Conservation (phyloP, 148 eudicot species). For the Rhododendron mucronatum region DNA sequence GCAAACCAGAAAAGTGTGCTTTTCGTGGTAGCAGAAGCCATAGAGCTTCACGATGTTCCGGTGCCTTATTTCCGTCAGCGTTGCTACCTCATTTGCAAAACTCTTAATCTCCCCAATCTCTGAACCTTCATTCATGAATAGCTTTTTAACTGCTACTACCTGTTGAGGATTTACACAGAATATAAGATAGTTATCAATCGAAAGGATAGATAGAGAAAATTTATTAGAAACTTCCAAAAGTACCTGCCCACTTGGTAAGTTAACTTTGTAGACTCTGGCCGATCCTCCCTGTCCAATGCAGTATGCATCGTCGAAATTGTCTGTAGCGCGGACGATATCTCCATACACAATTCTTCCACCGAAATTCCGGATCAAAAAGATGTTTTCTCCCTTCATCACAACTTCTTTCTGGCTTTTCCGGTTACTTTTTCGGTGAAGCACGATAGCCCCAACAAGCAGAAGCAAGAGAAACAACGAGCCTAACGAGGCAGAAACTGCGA, state of each 20-base stretch:
- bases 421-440: neutral
- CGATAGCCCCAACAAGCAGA: neutral
- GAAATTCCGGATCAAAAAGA: conserved; percentile 4
- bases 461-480: conserved; percentile 1
- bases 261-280: conserved; percentile 30
- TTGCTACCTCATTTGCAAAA: conserved; percentile 5
- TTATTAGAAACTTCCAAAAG: neutral
- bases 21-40: neutral
- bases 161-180: neutral
- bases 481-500: neutral
- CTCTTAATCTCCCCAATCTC: neutral
- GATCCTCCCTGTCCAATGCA: conserved; percentile 10
- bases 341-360: conserved; percentile 18
- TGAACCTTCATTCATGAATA: neutral
- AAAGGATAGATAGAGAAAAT: too few relatives aligned
- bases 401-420: neutral
- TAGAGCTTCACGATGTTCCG: conserved; percentile 11
- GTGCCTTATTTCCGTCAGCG: neutral
- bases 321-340: conserved; percentile 25
- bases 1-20: conserved; percentile 3
- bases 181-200: neutral
- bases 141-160: conserved; percentile 23
- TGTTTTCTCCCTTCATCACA: neutral
- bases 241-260: conserved; percentile 19
- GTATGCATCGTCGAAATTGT: conserved; percentile 19